Base-by-base conservation (phyloP, 345 rosid species). In the Melaleuca alternifolia region DNA sequence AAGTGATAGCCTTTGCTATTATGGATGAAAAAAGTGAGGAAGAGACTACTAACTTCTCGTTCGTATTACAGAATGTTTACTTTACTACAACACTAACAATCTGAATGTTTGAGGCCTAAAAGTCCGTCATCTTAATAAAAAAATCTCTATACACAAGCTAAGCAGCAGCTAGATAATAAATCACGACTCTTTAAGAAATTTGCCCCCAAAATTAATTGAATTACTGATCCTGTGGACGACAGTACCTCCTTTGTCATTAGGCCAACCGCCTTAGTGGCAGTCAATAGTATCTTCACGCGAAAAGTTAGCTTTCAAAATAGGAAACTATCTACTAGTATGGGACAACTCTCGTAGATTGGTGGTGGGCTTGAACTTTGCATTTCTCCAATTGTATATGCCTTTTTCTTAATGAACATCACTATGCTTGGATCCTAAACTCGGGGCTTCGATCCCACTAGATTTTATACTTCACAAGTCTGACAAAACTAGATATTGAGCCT, bases 11-110 rank as follows among this genome's bases (percentile, higher is more conserved):
- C 62, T 56, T 56, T 56, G n/a, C 28, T 24, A 4, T 56, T 12
- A 5, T 4, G 62, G 5, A 28, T 56, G 62, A 56, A 56, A 56
- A 0, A 0, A 5, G 62, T 56, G 28, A 52, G 28, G 0, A 28
- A 11, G 0, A 56, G 62, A 0, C 0, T 0, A 56, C 28, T 0
- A 0, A 6, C 28, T 56, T 56, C 28, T 56, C 11, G 14, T 56
- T 56, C n/a, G 3, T 23, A 28, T 57, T n/a, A n/a, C n/a, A n/a
- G n/a, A n/a, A n/a, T n/a, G n/a, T n/a, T n/a, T n/a, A n/a, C n/a
- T n/a, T n/a, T n/a, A n/a, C n/a, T n/a, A n/a, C n/a, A n/a, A n/a
- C n/a, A n/a, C n/a, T n/a, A n/a, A n/a, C n/a, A n/a, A n/a, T n/a
- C n/a, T n/a, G n/a, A n/a, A n/a, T n/a, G n/a, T n/a, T n/a, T n/a